phyloP scores from a whole-genome alignment of 495 filamentous ascomycete genomes.

The Penicillium odoratum region DNA sequence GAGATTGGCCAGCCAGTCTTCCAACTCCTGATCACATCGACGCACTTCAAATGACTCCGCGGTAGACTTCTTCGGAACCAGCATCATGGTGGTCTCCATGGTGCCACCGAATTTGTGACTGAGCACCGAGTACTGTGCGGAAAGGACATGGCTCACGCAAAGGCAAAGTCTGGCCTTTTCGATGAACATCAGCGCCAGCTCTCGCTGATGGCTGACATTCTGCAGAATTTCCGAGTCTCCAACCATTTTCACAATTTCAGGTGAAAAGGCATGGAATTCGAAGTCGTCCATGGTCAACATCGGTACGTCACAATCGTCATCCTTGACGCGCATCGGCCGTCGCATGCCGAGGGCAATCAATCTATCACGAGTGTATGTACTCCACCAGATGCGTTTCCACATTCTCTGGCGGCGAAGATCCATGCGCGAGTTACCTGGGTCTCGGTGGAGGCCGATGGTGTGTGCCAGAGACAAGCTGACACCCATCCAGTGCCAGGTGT shows the following conservation, averaged over 20 bases:
- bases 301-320: slow-evolving; percentile 85
- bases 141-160: slow-evolving; percentile 79
- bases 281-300: slow-evolving; percentile 85
- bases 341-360: slow-evolving; percentile 88
- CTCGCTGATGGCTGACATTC: slow-evolving; percentile 63
- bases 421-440: slow-evolving; percentile 75
- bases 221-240: slow-evolving; percentile 64
- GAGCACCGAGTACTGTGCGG: slow-evolving; percentile 85
- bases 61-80: slow-evolving; percentile 80
- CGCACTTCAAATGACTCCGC: slow-evolving; percentile 73
- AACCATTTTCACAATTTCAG: slow-evolving; percentile 63
- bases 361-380: slow-evolving; percentile 86
- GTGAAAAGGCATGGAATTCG: slow-evolving; percentile 65
- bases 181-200: slow-evolving; percentile 84
- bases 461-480: slow-evolving; percentile 80
- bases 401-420: slow-evolving; percentile 65
- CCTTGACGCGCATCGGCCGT: slow-evolving; percentile 83
- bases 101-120: slow-evolving; percentile 75
- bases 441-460: slow-evolving; percentile 80
- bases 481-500: slow-evolving; percentile 92
- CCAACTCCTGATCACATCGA: slow-evolving; percentile 69
- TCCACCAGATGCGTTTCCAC: slow-evolving; percentile 96
- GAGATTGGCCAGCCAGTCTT: slow-evolving; percentile 68
- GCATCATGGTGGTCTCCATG: slow-evolving; percentile 82
- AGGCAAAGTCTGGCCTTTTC: slow-evolving; percentile 88